Evolutionary conservation across 345 rosid species (phyloP).

Genomic region (Heritiera fomes): DNA sequence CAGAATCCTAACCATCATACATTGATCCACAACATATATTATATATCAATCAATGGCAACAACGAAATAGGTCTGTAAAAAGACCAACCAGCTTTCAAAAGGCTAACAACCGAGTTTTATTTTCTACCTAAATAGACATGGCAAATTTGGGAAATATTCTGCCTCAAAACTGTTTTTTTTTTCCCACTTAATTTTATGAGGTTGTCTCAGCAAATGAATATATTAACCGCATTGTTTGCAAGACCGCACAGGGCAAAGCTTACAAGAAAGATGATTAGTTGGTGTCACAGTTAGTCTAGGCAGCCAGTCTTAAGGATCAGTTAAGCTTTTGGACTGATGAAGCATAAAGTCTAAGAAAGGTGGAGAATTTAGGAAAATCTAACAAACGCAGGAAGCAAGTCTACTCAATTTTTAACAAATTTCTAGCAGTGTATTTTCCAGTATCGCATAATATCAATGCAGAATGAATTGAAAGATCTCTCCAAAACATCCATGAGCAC

Average conservation of each 20-base stretch:
- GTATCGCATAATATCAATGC: background rate
- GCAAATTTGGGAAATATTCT: background rate
- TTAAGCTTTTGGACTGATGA: background rate
- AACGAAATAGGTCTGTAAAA: constrained; percentile 1
- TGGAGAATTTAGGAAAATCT: background rate
- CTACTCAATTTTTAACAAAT: background rate
- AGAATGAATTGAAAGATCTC: background rate
- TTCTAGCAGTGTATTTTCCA: background rate
- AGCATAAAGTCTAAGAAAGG: background rate
- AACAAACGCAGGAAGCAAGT: constrained; percentile 1
- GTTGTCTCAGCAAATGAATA: background rate
- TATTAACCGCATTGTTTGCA: background rate
- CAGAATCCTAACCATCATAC: constrained; percentile 12
- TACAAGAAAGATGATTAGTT: background rate
- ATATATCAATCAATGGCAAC: constrained; percentile 2
- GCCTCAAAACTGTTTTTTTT: background rate
- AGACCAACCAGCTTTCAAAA: constrained; percentile 14
- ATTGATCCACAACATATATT: constrained; percentile 1
- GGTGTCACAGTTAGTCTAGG: background rate
- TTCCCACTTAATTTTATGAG: background rate
- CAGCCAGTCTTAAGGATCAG: background rate
- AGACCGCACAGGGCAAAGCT: background rate
- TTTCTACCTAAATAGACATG: background rate
- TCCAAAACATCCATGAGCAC: background rate
- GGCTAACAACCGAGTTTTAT: constrained; percentile 6